These are phyloP conservation scores for Urtica urens DNA, from an alignment of 306 rosid species.

Conservation along the genomic window DNA sequence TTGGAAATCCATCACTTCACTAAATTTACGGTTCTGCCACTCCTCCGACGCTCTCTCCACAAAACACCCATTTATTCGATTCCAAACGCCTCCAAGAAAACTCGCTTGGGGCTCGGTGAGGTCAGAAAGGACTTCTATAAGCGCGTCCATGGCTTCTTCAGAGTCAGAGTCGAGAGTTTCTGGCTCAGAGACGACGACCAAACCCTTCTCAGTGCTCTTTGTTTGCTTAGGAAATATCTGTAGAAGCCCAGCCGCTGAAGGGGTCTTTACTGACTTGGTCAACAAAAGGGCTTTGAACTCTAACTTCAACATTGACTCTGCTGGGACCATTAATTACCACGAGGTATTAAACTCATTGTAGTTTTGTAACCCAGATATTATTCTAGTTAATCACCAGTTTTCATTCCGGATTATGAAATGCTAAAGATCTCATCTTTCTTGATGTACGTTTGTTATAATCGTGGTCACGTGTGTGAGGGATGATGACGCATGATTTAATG, in stretches of 20 bases:
- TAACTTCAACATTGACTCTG: constrained; percentile 57
- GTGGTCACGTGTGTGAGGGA: no score
- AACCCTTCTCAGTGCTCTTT: constrained; percentile 61
- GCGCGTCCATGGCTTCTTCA: constrained; percentile 36
- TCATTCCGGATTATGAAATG: no score
- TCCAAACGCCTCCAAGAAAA: constrained; percentile 17
- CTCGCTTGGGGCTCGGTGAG: constrained; percentile 18
- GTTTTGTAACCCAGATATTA: no score
- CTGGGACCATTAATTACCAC: constrained; percentile 79
- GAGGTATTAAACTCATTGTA: constrained; percentile 59
- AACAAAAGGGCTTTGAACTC: constrained; percentile 48
- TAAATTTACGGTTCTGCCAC: constrained; percentile 45
- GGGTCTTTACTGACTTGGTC: constrained; percentile 72
- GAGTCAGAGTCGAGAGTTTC: constrained; percentile 30
- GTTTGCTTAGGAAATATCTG: constrained; percentile 89
- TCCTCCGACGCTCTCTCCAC: constrained; percentile 9
- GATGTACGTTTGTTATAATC: no score
- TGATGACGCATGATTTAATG: no score
- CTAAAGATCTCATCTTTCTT: no score
- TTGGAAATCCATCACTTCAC: not conserved
- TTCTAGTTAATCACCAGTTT: no score
- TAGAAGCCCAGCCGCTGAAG: constrained; percentile 94
- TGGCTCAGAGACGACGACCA: constrained; percentile 19
- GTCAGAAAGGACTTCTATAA: not conserved
- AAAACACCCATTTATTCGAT: constrained; percentile 14